phyloP scores from a whole-genome alignment of 352 stramenopile species.

The Halophytophthora polymorphica region DNA sequence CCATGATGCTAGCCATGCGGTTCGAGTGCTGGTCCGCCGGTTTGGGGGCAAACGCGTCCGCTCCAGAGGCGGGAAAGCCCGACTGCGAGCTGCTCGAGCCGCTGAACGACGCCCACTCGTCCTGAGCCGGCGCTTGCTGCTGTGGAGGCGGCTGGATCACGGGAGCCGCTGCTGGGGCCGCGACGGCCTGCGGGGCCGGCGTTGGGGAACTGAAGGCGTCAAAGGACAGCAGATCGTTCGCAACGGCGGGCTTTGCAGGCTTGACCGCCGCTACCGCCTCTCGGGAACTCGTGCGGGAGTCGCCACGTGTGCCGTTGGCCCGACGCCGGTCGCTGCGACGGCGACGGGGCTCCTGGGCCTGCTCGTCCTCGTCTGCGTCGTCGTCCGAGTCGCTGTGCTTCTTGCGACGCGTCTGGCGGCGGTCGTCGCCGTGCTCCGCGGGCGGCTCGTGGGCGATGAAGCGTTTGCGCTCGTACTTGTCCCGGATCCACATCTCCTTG shows the following conservation, averaged over 20 bases:
- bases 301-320: conserved; percentile 15
- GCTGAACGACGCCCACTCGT: conserved; percentile 75
- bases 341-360: conserved; percentile 4
- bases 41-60: conserved; percentile 47
- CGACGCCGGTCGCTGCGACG: conserved; percentile 14
- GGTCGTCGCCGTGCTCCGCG: conserved; percentile 7
- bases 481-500: conserved; percentile 89
- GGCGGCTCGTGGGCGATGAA: conserved; percentile 56
- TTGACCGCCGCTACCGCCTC: conserved; percentile 28
- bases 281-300: conserved; percentile 34
- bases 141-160: too few relatives aligned
- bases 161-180: conserved; percentile 18
- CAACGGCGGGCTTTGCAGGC: conserved; percentile 12
- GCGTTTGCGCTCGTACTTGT: conserved; percentile 88
- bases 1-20: conserved; percentile 88
- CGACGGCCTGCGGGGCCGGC: conserved; percentile 17
- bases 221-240: conserved; percentile 70
- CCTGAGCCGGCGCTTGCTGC: conserved; percentile 31
- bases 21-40: conserved; percentile 60
- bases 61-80: conserved; percentile 4
- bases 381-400: conserved; percentile 45
- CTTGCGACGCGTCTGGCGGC: conserved; percentile 27
- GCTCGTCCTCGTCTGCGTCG: conserved; percentile 36
- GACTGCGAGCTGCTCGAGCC: conserved; percentile 44
- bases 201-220: conserved; percentile 53